Conservation (phyloP, 2,329 filamentous ascomycete genomes). For the Raffaelea arxii region DNA sequence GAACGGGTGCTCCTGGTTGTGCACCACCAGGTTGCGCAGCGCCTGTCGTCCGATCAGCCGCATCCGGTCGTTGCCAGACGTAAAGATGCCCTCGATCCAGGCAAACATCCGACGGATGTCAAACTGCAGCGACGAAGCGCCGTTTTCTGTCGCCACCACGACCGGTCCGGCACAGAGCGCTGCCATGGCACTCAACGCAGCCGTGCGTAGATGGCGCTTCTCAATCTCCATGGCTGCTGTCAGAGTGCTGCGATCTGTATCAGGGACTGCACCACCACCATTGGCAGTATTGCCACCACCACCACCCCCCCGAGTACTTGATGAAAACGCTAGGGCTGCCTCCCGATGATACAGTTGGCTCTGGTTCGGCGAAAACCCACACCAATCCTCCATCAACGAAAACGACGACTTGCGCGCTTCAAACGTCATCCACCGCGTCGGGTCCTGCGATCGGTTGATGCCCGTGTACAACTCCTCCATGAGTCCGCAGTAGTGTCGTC, state of each 20-base stretch:
- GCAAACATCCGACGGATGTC: slow-evolving; percentile 85
- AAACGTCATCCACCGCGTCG: slow-evolving; percentile 92
- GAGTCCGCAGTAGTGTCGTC: slow-evolving; percentile 87
- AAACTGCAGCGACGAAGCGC: slow-evolving; percentile 76
- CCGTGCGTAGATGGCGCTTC: slow-evolving; percentile 81
- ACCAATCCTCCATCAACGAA: slow-evolving; percentile 98
- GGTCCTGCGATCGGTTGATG: slow-evolving; percentile 75
- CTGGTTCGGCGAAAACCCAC: slow-evolving; percentile 90
- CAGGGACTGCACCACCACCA: slow-evolving; percentile 37
- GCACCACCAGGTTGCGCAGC: slow-evolving; percentile 77
- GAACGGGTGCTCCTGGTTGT: slow-evolving; percentile 81
- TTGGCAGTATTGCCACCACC: slow-evolving; percentile 74
- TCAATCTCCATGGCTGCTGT: slow-evolving; percentile 95
- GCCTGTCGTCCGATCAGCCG: slow-evolving; percentile 84
- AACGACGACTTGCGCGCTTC: slow-evolving; percentile 94
- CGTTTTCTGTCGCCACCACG: slow-evolving; percentile 78
- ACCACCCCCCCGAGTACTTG: too few species aligned
- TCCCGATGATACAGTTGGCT: slow-evolving; percentile 71
- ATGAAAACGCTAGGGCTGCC: too few species aligned
- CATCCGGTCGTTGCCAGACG: slow-evolving; percentile 80
- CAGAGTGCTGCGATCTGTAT: slow-evolving; percentile 62
- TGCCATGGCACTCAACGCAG: slow-evolving; percentile 91
- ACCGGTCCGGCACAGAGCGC: slow-evolving; percentile 80
- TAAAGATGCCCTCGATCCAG: slow-evolving; percentile 95
- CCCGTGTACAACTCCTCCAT: slow-evolving; percentile 90